phyloP scores from a whole-genome alignment of 331 rosid genomes.

The Malus hybrid region DNA sequence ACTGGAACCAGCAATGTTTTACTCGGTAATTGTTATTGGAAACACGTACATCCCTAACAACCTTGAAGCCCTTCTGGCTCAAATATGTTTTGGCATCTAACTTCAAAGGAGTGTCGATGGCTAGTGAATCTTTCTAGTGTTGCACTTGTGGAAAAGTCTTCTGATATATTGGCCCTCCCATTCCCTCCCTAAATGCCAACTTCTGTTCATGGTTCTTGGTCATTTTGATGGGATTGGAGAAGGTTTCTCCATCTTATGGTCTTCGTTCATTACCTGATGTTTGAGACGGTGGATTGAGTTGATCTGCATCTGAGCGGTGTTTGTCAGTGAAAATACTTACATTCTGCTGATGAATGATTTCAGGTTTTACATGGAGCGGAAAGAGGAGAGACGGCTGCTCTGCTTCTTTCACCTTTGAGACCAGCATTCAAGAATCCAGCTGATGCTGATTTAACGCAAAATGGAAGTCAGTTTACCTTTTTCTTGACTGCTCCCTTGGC shows the following conservation, averaged over 20 bases:
- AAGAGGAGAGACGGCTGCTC: constrained; percentile 81
- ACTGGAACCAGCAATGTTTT: not conserved
- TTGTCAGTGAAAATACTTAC: constrained; percentile 2
- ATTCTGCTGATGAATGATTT: constrained; percentile 15
- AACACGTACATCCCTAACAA: not conserved
- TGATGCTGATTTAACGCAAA: constrained; percentile 39
- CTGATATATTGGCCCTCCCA: not conserved
- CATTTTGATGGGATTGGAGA: not conserved
- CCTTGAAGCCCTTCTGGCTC: constrained; percentile 1
- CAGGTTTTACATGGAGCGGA: constrained; percentile 90
- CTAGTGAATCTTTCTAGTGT: not conserved
- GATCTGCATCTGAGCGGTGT: not conserved
- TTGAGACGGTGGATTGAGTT: not conserved
- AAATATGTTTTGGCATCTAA: constrained; percentile 9
- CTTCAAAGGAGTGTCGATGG: not conserved
- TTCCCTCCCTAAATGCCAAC: not conserved
- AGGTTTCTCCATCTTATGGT: not conserved
- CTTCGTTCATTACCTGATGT: not conserved
- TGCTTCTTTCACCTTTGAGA: constrained; percentile 85
- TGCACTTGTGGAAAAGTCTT: not conserved
- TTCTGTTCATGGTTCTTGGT: not conserved
- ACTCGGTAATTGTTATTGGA: not conserved
- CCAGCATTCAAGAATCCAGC: constrained; percentile 56
- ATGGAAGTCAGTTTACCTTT: constrained; percentile 90
- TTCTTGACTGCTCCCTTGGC: constrained; percentile 90